Base-by-base conservation (phyloP, 2,329 filamentous ascomycete genomes). In the Apiospora aurea region DNA sequence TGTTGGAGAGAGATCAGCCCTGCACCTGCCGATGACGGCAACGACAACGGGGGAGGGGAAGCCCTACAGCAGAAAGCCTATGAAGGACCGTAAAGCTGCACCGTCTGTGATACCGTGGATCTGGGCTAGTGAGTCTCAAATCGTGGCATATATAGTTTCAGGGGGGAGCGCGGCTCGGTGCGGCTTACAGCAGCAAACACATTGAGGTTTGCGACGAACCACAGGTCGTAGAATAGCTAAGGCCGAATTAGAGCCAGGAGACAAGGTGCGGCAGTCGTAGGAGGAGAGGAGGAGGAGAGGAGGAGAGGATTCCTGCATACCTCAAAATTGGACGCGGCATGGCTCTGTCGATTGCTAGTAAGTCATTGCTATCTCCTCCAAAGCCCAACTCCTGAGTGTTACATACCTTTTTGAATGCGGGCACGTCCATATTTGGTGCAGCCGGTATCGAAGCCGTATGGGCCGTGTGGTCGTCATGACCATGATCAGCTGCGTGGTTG, bases 121-220 rank as follows among this genome's bases (percentile, higher is more conserved):
- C 75, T 80, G 16, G 26, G 13, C 38, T 8, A 29, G 57, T 26
- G 46, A 29, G 57, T 61, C 38, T 74, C 47, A 72, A 44, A 41
- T 41, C 18, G 18, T 16, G 1, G 44, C 34, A 5, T 38, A 2
- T 2, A 16, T 29, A 18, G 16, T 49, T n/a, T 8, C 18, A 21
- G 64, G 51, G 26, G 47, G 46, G n/a, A n/a, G n/a, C n/a, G n/a
- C n/a, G n/a, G 29, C 26, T 21, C 11, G 5, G 4, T 16, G 1
- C 16, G 72, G 77, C 79, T 75, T 75, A 81, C 83, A 13, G 82
- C 83, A 2, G 87, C 88, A 75, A 92, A 92, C 16, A 90, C 90
- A 5, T 88, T 89, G 70, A 92, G 83, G 75, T 92, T 92, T 71
- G 89, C 90, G 8, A 91, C 88, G 72, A 91, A 89, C 79, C 89